Evolutionary conservation across 257 asterid genomes (phyloP).

Genomic region (Fraxinus anomala): DNA sequence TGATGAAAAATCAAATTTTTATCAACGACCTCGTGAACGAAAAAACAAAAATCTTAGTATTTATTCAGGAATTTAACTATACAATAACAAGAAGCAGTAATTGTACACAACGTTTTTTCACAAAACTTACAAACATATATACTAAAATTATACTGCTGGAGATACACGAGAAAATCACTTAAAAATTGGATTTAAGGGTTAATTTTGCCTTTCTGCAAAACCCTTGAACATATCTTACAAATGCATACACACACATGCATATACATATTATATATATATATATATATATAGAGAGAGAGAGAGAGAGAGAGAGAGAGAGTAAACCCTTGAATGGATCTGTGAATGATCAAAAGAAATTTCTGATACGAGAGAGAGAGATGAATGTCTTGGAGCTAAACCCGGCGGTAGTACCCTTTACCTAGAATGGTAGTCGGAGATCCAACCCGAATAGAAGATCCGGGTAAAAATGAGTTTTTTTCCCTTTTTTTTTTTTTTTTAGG

Average conservation of each 20-base stretch:
- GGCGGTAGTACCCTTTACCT: constrained; percentile 7
- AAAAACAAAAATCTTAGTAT: background rate
- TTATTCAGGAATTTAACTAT: background rate
- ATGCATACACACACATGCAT: background rate
- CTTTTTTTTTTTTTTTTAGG: too few relatives aligned
- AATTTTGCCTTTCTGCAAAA: background rate
- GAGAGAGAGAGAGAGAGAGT: background rate
- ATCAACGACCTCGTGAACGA: background rate
- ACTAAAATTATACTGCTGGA: background rate
- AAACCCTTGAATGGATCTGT: background rate
- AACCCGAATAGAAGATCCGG: background rate
- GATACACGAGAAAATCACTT: background rate
- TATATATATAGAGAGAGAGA: background rate
- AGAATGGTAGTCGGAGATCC: background rate
- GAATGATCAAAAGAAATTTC: background rate
- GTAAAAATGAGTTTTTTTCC: too few relatives aligned
- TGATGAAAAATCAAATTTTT: background rate
- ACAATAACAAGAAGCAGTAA: background rate
- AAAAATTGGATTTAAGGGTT: background rate
- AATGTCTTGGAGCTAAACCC: background rate
- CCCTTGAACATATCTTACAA: background rate
- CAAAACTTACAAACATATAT: background rate
- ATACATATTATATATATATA: background rate
- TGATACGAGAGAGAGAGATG: background rate
- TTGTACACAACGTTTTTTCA: background rate